Conservation (phyloP, 805 yeast genomes). For the Candida nanaspora region DNA sequence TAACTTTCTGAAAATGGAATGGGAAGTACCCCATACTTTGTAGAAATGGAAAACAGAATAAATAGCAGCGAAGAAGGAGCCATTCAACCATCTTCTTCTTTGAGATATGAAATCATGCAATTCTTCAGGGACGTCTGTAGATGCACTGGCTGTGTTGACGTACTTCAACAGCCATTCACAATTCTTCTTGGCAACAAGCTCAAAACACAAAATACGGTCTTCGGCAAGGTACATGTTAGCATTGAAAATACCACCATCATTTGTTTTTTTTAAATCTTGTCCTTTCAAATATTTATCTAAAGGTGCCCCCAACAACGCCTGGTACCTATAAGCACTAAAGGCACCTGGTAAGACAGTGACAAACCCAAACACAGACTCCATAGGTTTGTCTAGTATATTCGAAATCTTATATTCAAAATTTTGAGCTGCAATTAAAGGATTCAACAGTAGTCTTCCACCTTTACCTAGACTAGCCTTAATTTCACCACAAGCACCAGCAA, state of each 20-base stretch:
- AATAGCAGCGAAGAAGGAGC: constrained; percentile 91
- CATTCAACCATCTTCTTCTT: constrained; percentile 95
- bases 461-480: constrained; percentile 78
- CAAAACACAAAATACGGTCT: constrained; percentile 92
- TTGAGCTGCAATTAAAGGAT: constrained; percentile 93
- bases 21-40: constrained; percentile 74
- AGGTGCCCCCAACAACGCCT: constrained; percentile 80
- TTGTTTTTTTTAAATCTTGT: constrained; percentile 62
- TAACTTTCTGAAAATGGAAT: constrained; percentile 58
- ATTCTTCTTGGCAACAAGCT: constrained; percentile 77
- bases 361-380: constrained; percentile 91
- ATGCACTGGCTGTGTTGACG: constrained; percentile 83
- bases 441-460: constrained; percentile 40
- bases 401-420: constrained; percentile 96
- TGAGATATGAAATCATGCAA: constrained; percentile 84
- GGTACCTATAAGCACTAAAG: constrained; percentile 86
- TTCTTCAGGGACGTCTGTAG: constrained; percentile 90
- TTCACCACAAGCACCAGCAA: constrained; percentile 98
- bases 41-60: constrained; percentile 77
- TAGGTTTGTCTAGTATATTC: constrained; percentile 90
- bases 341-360: constrained; percentile 96
- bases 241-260: constrained; percentile 75
- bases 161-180: constrained; percentile 75
- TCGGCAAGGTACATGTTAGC: constrained; percentile 97
- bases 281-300: constrained; percentile 88